Percentiles rank a stretch among this genome's conserved stretches.
These are phyloP conservation scores for Telfairia occidentalis DNA, from an alignment of 331 rosid genomes.

Conservation along the genomic window DNA sequence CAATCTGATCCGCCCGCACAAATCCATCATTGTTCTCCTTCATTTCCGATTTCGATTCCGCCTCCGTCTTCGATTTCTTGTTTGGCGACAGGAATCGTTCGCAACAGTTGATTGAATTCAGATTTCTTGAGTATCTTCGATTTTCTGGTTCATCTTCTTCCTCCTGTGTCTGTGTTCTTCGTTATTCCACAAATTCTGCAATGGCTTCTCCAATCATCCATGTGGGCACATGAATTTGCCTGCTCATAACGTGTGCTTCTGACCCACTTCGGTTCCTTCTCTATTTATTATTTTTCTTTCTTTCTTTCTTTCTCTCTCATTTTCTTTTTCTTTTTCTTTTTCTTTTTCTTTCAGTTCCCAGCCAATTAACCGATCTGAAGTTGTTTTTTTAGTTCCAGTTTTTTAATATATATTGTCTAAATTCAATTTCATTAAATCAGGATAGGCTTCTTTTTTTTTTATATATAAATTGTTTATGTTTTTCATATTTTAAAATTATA, in stretches of 20 bases:
- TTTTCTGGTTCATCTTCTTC: constrained; percentile 3
- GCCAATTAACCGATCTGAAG: background rate
- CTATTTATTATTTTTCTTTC: constrained; percentile 1
- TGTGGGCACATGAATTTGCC: constrained; percentile 99
- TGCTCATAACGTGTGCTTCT: constrained; percentile 68
- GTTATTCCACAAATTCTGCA: constrained; percentile 21
- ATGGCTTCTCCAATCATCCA: constrained; percentile 40
- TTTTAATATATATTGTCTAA: too few species aligned
- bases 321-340: background rate
- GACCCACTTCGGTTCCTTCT: constrained; percentile 66
- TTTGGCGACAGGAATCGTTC: background rate
- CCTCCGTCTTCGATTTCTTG: background rate
- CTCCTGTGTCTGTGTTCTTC: background rate
- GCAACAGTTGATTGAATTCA: background rate
- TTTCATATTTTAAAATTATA: too few species aligned
- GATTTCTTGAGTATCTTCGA: background rate
- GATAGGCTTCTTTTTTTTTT: too few species aligned
- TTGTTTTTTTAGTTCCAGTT: too few species aligned
- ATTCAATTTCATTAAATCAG: too few species aligned
- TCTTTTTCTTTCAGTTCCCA: background rate
- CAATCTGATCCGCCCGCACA: constrained; percentile 97
- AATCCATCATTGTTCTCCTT: constrained; percentile 78
- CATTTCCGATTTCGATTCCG: constrained; percentile 25
- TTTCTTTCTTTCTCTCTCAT: background rate
- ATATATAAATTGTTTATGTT: too few species aligned